These are phyloP conservation scores for Xylaria sp. DNA, from an alignment of 2,329 filamentous ascomycete species.

Conservation along the genomic window DNA sequence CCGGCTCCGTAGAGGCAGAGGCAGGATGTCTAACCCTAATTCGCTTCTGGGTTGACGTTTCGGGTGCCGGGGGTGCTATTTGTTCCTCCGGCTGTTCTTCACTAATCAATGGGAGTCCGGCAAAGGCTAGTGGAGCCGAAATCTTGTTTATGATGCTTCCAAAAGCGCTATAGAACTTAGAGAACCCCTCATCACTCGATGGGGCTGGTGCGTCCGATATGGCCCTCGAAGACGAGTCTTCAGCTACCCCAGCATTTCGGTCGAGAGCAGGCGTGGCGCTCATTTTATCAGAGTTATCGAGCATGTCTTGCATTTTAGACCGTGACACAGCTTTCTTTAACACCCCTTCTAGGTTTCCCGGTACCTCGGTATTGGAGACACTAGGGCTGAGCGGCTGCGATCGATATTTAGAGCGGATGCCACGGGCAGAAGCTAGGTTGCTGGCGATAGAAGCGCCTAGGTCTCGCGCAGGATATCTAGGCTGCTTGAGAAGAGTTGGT, in stretches of 20 bases:
- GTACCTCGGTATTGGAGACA: slow-evolving; percentile 74
- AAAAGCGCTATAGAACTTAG: slow-evolving; percentile 90
- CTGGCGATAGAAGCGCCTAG: slow-evolving; percentile 83
- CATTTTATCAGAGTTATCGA: slow-evolving; percentile 59
- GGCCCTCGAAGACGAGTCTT: slow-evolving; percentile 37
- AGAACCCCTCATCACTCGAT: slow-evolving; percentile 76
- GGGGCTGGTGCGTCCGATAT: slow-evolving; percentile 36
- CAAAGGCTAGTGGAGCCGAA: slow-evolving; percentile 89
- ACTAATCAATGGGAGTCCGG: slow-evolving; percentile 78
- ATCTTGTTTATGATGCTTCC: slow-evolving; percentile 86
- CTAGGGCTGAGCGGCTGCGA: slow-evolving; percentile 73
- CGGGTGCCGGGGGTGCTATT: slow-evolving; percentile 42
- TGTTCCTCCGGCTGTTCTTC: slow-evolving; percentile 55
- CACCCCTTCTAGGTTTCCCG: slow-evolving; percentile 69
- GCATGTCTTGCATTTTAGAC: slow-evolving; percentile 61
- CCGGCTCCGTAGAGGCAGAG: slow-evolving; percentile 62
- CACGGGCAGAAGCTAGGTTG: slow-evolving; percentile 84
- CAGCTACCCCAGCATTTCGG: slow-evolving; percentile 30
- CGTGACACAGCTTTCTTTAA: slow-evolving; percentile 56
- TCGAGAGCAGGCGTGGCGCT: slow-evolving; percentile 57
- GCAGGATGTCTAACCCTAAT: slow-evolving; percentile 44
- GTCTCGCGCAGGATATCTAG: slow-evolving; percentile 66
- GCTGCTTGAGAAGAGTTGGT: slow-evolving; percentile 49
- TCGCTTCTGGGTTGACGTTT: slow-evolving; percentile 47
- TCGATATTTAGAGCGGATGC: slow-evolving; percentile 71